phyloP scores from a whole-genome alignment of 2,329 filamentous ascomycete genomes.

The Ophiostoma piceae region DNA sequence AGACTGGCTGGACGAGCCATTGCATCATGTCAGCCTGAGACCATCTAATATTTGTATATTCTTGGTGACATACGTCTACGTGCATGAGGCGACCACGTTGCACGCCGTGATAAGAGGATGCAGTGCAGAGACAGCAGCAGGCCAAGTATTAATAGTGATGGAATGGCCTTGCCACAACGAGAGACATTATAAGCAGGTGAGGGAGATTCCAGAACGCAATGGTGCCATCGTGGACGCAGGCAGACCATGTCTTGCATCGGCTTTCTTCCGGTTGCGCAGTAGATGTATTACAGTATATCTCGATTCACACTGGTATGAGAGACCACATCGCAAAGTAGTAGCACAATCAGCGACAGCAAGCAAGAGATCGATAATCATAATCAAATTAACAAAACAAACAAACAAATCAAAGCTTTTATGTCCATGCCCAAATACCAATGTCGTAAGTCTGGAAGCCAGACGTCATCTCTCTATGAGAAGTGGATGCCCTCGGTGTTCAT shows the following conservation, averaged over 20 bases:
- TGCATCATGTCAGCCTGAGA: too few species aligned
- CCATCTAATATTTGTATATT: too few species aligned
- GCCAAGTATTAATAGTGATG: too few species aligned
- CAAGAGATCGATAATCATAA: background rate
- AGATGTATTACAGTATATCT: background rate
- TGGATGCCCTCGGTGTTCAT: slow-evolving; percentile 24
- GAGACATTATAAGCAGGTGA: too few species aligned
- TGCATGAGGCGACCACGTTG: too few species aligned
- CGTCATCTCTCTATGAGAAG: background rate
- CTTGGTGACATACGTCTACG: too few species aligned
- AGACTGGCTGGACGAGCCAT: too few species aligned
- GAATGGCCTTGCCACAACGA: too few species aligned
- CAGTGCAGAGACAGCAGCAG: too few species aligned
- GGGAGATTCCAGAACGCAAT: background rate
- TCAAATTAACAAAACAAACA: background rate
- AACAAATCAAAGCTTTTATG: background rate
- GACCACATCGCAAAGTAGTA: background rate
- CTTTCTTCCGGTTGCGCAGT: background rate
- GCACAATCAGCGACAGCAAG: background rate
- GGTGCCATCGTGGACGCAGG: background rate
- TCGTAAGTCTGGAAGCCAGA: background rate
- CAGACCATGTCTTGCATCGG: background rate
- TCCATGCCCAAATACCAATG: background rate
- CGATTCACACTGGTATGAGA: background rate
- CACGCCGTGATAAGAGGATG: too few species aligned